Percentiles rank a stretch among this genome's conserved stretches.
phyloP scores from a whole-genome alignment of 441 rosid genomes.

The Adansonia rubrostipa region DNA sequence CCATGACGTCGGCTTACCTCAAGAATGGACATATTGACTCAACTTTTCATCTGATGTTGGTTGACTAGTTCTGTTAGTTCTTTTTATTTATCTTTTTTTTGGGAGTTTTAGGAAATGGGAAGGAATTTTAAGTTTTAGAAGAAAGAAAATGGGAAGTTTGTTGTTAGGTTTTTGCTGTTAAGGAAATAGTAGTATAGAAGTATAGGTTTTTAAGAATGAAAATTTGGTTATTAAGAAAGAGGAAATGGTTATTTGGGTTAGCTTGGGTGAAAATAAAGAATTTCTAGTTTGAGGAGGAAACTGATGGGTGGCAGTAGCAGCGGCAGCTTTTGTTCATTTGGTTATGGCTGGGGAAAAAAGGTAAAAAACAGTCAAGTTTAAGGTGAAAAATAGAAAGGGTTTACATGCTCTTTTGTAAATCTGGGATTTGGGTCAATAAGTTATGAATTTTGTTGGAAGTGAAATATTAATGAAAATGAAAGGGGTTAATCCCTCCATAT shows the following conservation, averaged over 20 bases:
- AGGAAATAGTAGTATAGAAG: background rate
- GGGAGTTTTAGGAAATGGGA: slow-evolving; percentile 1
- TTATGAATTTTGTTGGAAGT: background rate
- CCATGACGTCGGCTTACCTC: slow-evolving; percentile 54
- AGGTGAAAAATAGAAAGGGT: background rate
- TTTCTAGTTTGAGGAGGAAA: background rate
- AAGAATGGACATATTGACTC: slow-evolving; percentile 64
- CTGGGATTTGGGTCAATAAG: slow-evolving; percentile 18
- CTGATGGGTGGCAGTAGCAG: slow-evolving; percentile 7
- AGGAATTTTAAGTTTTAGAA: background rate
- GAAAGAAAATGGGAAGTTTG: too few species aligned
- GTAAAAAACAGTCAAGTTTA: background rate
- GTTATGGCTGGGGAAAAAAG: slow-evolving; percentile 30
- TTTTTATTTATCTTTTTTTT: background rate
- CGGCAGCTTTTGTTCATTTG: slow-evolving; percentile 31
- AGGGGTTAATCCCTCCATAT: background rate
- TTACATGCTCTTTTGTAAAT: background rate
- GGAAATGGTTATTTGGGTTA: slow-evolving; percentile 29
- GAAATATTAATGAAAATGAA: slow-evolving; percentile 3
- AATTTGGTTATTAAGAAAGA: background rate
- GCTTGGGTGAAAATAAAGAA: slow-evolving; percentile 29
- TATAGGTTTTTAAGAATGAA: background rate
- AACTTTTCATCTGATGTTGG: background rate
- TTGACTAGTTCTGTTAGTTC: background rate
- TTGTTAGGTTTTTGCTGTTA: background rate